Conservation (phyloP, 805 yeast genomes). For the Lachancea kluyveri region DNA sequence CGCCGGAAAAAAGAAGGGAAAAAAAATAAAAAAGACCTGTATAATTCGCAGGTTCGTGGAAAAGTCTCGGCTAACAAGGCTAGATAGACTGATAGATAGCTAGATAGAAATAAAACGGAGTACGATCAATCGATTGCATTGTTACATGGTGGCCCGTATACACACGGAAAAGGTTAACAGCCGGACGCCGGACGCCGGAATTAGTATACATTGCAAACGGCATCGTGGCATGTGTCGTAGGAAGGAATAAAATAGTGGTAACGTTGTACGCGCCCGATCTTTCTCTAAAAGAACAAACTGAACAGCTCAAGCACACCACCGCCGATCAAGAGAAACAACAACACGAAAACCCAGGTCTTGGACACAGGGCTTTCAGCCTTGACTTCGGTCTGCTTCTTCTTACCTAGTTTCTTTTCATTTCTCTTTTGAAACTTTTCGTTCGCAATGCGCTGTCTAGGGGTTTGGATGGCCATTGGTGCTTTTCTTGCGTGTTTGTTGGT, state of each 20-base stretch:
- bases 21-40: too few relatives aligned
- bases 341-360: slow-evolving; percentile 54
- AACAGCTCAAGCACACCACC: slow-evolving; percentile 74
- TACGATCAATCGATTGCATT: too few relatives aligned
- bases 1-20: too few relatives aligned
- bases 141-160: too few relatives aligned
- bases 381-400: slow-evolving; percentile 33
- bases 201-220: too few relatives aligned
- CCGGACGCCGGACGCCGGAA: too few relatives aligned
- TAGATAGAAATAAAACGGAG: too few relatives aligned
- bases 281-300: slow-evolving; percentile 4
- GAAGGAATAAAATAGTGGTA: slow-evolving; percentile 19
- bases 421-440: slow-evolving; percentile 74
- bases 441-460: slow-evolving; percentile 84
- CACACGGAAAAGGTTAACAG: too few relatives aligned
- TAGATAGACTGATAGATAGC: too few relatives aligned
- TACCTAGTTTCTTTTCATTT: slow-evolving; percentile 70
- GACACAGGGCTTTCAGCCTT: slow-evolving; percentile 48
- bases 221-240: too few relatives aligned
- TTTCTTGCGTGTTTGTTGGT: neutral
- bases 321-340: slow-evolving; percentile 68
- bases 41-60: too few relatives aligned
- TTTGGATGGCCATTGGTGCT: slow-evolving; percentile 55
- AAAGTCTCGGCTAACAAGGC: too few relatives aligned
- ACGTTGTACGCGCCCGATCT: slow-evolving; percentile 23